These are phyloP conservation scores for Medicago lupulina DNA, from an alignment of 306 rosid species.

Conservation along the genomic window DNA sequence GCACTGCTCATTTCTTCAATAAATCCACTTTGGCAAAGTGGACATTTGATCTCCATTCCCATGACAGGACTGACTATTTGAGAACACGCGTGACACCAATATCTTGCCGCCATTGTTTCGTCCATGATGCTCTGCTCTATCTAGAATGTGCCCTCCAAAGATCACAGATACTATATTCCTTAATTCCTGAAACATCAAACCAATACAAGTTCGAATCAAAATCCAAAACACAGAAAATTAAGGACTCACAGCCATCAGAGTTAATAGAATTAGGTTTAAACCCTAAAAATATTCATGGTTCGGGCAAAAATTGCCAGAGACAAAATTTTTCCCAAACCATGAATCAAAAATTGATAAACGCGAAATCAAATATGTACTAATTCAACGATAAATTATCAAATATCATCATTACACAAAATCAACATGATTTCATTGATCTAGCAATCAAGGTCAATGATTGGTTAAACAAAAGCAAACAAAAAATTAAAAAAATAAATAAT, in stretches of 20 bases:
- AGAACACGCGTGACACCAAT: slow-evolving; percentile 74
- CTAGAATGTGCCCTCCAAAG: slow-evolving; percentile 4
- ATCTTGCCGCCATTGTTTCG: slow-evolving; percentile 59
- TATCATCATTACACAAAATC: background rate
- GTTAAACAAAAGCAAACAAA: background rate
- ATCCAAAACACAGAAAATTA: background rate
- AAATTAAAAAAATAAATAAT: background rate
- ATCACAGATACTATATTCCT: background rate
- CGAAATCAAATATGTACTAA: background rate
- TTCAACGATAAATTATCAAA: background rate
- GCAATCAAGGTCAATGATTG: slow-evolving; percentile 13
- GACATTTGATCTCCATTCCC: slow-evolving; percentile 70
- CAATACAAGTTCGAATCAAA: slow-evolving; percentile 30
- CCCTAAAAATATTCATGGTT: background rate
- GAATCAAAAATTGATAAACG: background rate
- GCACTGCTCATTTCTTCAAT: slow-evolving; percentile 58
- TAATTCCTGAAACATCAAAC: slow-evolving; percentile 36
- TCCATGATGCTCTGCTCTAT: slow-evolving; percentile 57
- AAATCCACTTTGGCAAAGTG: slow-evolving; percentile 68
- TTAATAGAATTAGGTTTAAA: background rate
- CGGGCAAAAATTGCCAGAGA: too few species aligned
- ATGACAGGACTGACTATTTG: slow-evolving; percentile 63
- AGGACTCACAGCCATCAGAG: background rate
- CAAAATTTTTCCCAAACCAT: background rate
- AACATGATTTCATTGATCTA: background rate